A percentile compares a stretch with the other conserved stretches of the same genome.
Evolutionary conservation across 768 basidiomycete genomes (phyloP).

Genomic region (Amanita molliuscula): DNA sequence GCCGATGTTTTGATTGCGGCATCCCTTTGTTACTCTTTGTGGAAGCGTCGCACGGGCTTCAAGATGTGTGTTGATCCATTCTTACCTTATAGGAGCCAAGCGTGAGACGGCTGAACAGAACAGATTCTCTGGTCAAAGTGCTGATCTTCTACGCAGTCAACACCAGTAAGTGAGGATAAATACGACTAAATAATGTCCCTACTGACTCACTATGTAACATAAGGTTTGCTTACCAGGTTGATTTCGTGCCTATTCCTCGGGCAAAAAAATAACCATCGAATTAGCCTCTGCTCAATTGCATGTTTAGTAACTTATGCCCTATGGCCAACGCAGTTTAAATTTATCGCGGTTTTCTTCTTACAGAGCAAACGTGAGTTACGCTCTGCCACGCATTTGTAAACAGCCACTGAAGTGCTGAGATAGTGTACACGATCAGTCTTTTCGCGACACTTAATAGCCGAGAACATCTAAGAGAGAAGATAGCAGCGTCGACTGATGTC

Average conservation of each 20-base stretch:
- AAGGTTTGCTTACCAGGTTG: constrained; percentile 25
- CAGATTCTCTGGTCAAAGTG: constrained; percentile 32
- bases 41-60: constrained; percentile 20
- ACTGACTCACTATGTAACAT: background rate
- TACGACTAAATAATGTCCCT: background rate
- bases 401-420: background rate
- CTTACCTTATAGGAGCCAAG: background rate
- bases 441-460: constrained; percentile 16
- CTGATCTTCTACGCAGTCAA: constrained; percentile 41
- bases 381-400: too few species aligned
- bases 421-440: constrained; percentile 31
- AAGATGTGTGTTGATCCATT: constrained; percentile 12
- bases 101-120: constrained; percentile 13
- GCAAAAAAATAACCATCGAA: background rate
- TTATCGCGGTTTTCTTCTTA: constrained; percentile 33
- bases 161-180: constrained; percentile 24
- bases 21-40: constrained; percentile 23
- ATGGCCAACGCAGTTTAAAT: constrained; percentile 36
- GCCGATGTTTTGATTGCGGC: constrained; percentile 29
- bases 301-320: constrained; percentile 24
- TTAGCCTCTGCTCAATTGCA: constrained; percentile 18
- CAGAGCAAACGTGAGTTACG: constrained; percentile 31
- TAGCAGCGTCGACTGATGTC: background rate
- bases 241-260: background rate
- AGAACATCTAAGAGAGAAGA: background rate